Conservation (phyloP, 2,329 filamentous ascomycete genomes). For the Nannizziopsis barbatae region DNA sequence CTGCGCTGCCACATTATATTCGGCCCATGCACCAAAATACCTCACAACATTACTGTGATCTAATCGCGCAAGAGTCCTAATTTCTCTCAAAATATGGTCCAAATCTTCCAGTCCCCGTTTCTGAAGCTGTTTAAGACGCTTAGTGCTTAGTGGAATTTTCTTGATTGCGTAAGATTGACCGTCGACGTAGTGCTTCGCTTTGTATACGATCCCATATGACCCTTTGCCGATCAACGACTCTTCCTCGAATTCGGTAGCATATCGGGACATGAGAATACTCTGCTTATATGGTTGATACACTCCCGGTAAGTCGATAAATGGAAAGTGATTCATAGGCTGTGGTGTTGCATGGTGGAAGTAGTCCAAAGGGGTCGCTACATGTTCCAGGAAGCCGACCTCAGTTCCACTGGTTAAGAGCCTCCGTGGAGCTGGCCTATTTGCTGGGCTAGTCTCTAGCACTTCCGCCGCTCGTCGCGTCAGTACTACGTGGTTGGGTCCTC, state of each 20-base stretch:
- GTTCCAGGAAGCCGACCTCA: background rate
- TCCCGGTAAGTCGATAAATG: slow-evolving; percentile 13
- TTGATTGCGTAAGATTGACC: slow-evolving; percentile 54
- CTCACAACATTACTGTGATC: slow-evolving; percentile 57
- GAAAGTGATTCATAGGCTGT: slow-evolving; percentile 14
- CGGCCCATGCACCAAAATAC: slow-evolving; percentile 56
- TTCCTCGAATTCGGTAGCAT: slow-evolving; percentile 43
- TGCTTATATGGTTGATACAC: slow-evolving; percentile 9
- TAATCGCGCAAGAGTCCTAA: slow-evolving; percentile 50
- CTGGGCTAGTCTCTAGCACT: background rate
- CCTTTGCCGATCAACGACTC: slow-evolving; percentile 50
- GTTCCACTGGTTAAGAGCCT: slow-evolving; percentile 13
- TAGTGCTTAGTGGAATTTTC: slow-evolving; percentile 48
- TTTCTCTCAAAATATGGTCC: slow-evolving; percentile 48
- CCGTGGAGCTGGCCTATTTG: slow-evolving; percentile 4
- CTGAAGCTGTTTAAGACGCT: slow-evolving; percentile 43
- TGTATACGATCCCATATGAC: slow-evolving; percentile 55
- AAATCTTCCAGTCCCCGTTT: slow-evolving; percentile 43
- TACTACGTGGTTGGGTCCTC: slow-evolving; percentile 13
- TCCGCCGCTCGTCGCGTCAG: slow-evolving; percentile 2
- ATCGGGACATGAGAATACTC: slow-evolving; percentile 28
- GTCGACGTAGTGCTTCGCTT: slow-evolving; percentile 51
- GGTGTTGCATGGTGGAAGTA: slow-evolving; percentile 10
- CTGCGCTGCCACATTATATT: slow-evolving; percentile 27
- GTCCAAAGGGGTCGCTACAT: background rate